A percentile compares a stretch with the other conserved stretches of the same genome.
Conservation (phyloP, 1,139 yeast genomes). For the Taphrina flavorubra region DNA sequence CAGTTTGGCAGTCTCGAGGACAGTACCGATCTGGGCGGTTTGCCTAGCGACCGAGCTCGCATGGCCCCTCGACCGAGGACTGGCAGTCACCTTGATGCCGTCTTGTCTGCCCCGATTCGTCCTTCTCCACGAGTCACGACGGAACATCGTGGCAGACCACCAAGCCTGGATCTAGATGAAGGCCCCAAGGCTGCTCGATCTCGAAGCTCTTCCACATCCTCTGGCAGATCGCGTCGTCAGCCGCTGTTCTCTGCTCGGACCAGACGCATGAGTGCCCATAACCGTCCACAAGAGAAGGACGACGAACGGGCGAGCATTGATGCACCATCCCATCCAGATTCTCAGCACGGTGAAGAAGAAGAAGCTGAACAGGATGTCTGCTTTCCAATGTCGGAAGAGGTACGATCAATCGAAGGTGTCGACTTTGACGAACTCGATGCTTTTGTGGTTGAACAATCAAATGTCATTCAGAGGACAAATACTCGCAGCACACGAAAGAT, state of each 20-base stretch:
- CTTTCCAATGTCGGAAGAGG: slow-evolving; percentile 85
- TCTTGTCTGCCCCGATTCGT: slow-evolving; percentile 28
- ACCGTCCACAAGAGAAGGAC: slow-evolving; percentile 15
- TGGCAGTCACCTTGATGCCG: slow-evolving; percentile 33
- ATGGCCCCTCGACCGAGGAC: slow-evolving; percentile 26
- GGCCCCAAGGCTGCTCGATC: neutral
- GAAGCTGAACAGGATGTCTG: slow-evolving; percentile 98
- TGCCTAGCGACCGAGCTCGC: neutral
- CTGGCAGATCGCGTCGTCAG: slow-evolving; percentile 13
- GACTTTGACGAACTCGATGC: slow-evolving; percentile 54
- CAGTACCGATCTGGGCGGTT: slow-evolving; percentile 25
- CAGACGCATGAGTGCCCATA: slow-evolving; percentile 29
- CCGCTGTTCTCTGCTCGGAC: slow-evolving; percentile 24
- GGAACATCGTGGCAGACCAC: slow-evolving; percentile 31
- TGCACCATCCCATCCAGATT: slow-evolving; percentile 37
- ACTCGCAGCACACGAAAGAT: slow-evolving; percentile 38
- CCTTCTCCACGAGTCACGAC: slow-evolving; percentile 30
- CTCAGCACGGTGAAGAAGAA: slow-evolving; percentile 36
- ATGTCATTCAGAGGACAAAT: slow-evolving; percentile 17
- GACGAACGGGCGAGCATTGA: slow-evolving; percentile 30
- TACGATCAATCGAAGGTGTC: slow-evolving; percentile 50
- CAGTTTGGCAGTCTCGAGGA: slow-evolving; percentile 36
- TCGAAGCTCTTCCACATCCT: slow-evolving; percentile 9
- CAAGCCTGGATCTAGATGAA: slow-evolving; percentile 26
- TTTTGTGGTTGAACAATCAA: slow-evolving; percentile 49